Evolutionary conservation across 768 basidiomycete genomes (phyloP).

Genomic region (Boletellus emodensis): DNA sequence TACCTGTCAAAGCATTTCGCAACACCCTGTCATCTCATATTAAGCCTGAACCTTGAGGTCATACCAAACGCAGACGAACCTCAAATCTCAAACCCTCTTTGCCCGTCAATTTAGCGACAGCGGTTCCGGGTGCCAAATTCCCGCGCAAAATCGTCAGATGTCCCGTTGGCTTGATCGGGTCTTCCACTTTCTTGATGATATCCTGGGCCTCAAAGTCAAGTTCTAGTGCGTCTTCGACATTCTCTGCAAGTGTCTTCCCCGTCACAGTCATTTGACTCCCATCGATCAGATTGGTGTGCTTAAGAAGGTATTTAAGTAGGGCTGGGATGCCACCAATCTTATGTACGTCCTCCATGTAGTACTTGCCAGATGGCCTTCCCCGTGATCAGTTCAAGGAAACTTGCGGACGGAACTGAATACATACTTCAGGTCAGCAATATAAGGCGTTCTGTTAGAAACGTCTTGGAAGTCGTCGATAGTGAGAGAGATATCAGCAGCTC

Average conservation of each 20-base stretch:
- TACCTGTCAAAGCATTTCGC: constrained; percentile 79
- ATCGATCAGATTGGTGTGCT: constrained; percentile 74
- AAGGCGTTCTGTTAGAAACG: constrained; percentile 76
- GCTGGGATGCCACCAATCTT: constrained; percentile 82
- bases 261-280: constrained; percentile 85
- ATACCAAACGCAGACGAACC: constrained; percentile 36
- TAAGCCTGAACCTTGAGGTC: background rate
- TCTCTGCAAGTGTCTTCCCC: constrained; percentile 85
- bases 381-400: constrained; percentile 3
- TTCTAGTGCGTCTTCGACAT: constrained; percentile 73
- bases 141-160: constrained; percentile 86
- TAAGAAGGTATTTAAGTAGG: constrained; percentile 77
- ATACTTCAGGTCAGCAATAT: constrained; percentile 77
- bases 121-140: constrained; percentile 81
- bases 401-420: constrained; percentile 18
- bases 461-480: constrained; percentile 84
- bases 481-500: constrained; percentile 70
- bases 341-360: constrained; percentile 90
- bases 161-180: constrained; percentile 84
- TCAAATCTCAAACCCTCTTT: constrained; percentile 87
- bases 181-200: constrained; percentile 63
- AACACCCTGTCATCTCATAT: constrained; percentile 43
- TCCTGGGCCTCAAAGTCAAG: constrained; percentile 71
- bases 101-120: constrained; percentile 91
- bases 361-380: constrained; percentile 73